Evolutionary conservation across 2,329 filamentous ascomycete genomes (phyloP), one percentile per base, ranked within the genome.

Genomic region (Epichloe gansuensis): DNA sequence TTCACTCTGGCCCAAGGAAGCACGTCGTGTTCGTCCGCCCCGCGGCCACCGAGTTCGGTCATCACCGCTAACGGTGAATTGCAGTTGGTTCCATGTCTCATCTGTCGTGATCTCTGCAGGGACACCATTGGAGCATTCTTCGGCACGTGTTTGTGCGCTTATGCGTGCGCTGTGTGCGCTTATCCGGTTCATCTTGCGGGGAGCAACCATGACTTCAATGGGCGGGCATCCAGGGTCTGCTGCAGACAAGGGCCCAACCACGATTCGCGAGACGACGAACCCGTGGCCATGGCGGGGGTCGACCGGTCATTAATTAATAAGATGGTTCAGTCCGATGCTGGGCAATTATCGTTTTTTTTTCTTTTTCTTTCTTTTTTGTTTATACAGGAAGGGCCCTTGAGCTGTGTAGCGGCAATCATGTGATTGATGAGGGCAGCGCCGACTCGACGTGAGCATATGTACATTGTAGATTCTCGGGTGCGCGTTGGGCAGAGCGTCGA

Each of bases 81-180:
- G n/a, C 11, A 38, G 17, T 17, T 38, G 17, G 34, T 8, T 48
- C 6, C 41, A 25, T 43, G 48, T 50, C 48, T 50, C 48, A 35
- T 17, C 48, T 50, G 49, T 45, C 43, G 49, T 51, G 35, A 51
- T 51, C 31, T 51, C 49, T 51, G 41, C 31, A 46, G 41, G 31
- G 31, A 25, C 41, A 28, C 35, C 21, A 46, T 51, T 51, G 42
- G 41, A 23, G 15, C 41, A 11, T 37, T 51, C 34, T 8, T 39
- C 8, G 47, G 47, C 44, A 34, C 25, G 17, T 37, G 21, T 9
- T 37, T 25, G 34, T 46, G 49, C 38, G 48, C 38, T 41, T 50
- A 23, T 28, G 17, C 2, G 17, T 21, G 17, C 17, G 17, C 17
- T 5, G 47, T 25, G 34, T 46, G 49, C 38, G 48, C 38, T 41